phyloP scores from a whole-genome alignment of 345 rosid genomes.

The Rhodamnia argentea region DNA sequence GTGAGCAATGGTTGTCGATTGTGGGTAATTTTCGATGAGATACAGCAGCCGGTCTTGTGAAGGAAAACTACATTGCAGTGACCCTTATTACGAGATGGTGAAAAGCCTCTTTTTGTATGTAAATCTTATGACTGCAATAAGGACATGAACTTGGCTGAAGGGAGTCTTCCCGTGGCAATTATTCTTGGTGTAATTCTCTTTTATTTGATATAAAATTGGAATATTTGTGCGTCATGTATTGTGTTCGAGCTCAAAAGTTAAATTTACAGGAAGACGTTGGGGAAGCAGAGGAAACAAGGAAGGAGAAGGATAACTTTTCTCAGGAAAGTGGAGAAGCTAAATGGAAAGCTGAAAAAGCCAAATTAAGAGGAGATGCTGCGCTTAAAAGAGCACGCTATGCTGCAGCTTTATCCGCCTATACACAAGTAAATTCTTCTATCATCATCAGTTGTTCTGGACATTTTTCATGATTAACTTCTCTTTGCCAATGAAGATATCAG shows the following conservation, averaged over 20 bases:
- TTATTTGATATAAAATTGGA: background rate
- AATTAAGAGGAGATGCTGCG: slow-evolving; percentile 85
- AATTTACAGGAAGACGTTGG: slow-evolving; percentile 36
- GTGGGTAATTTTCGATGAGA: no score
- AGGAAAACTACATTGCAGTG: no score
- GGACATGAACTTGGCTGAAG: no score
- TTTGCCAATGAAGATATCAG: no score
- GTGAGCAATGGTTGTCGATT: no score
- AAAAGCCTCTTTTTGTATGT: no score
- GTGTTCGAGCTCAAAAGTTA: background rate
- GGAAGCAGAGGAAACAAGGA: slow-evolving; percentile 8
- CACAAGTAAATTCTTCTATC: slow-evolving; percentile 42
- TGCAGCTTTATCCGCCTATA: slow-evolving; percentile 63
- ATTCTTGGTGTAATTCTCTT: background rate
- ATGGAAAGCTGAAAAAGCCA: slow-evolving; percentile 79
- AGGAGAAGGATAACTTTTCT: slow-evolving; percentile 7
- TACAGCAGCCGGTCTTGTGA: no score
- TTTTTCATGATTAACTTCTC: no score
- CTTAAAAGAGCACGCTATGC: slow-evolving; percentile 50
- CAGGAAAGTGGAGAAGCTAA: slow-evolving; percentile 78
- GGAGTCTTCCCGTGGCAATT: no score
- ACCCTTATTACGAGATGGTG: no score
- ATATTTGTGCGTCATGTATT: background rate
- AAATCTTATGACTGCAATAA: no score
- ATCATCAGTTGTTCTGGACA: background rate